Conservation (phyloP, 805 yeast species). For the Alloascoidea africana region DNA sequence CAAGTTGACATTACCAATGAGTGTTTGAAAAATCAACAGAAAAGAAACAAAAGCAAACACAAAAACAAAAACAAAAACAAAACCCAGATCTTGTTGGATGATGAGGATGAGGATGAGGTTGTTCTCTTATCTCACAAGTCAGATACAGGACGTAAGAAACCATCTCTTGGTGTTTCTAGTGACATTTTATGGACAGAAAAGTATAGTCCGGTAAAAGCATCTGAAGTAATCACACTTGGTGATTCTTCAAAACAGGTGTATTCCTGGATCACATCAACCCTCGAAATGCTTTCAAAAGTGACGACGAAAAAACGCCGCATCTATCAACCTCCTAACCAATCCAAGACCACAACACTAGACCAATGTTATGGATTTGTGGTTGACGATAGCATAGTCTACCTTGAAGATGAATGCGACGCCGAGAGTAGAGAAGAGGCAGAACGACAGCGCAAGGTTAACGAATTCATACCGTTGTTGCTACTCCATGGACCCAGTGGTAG, state of each 20-base stretch:
- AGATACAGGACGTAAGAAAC: neutral
- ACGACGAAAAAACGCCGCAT: too few relatives aligned
- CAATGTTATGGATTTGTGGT: neutral
- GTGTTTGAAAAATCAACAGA: neutral
- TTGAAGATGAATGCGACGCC: neutral
- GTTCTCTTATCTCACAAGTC: too few relatives aligned
- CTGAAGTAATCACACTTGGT: neutral
- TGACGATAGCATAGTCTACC: neutral
- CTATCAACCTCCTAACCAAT: too few relatives aligned
- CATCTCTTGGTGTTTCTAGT: too few relatives aligned
- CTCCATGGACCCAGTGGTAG: slow-evolving; percentile 58
- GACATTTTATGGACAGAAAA: neutral
- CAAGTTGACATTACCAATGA: neutral
- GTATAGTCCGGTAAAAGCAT: neutral
- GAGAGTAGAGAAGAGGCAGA: neutral
- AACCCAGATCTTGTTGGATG: neutral
- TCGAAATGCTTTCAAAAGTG: neutral
- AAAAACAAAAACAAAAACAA: too few relatives aligned
- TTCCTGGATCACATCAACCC: neutral
- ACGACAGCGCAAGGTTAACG: too few relatives aligned
- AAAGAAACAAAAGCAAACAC: neutral
- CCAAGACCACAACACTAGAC: too few relatives aligned
- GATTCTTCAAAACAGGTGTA: neutral
- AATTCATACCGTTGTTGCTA: slow-evolving; percentile 26
- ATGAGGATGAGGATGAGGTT: neutral